Evolutionary conservation across 2,329 filamentous ascomycete species (phyloP).

Genomic region (Xylaria sp.): DNA sequence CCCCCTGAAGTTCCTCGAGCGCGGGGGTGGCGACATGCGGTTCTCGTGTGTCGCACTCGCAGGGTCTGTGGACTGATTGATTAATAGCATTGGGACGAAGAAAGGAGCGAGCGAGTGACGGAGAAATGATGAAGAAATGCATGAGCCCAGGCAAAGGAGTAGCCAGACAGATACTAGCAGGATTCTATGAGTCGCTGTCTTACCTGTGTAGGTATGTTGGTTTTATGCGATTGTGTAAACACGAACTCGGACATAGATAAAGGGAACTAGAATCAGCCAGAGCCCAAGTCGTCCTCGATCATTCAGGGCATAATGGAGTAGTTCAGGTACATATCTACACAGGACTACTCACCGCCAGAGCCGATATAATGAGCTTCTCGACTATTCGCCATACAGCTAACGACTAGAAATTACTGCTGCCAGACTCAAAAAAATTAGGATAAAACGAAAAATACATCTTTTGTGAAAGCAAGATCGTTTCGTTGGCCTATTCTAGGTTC

Average conservation of each 20-base stretch:
- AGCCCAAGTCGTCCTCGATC: not conserved
- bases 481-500: slow-evolving; percentile 5
- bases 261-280: not conserved
- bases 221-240: not conserved
- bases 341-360: not conserved
- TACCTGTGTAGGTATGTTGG: not conserved
- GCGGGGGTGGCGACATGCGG: slow-evolving; percentile 61
- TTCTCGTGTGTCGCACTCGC: slow-evolving; percentile 65
- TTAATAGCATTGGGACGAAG: not conserved
- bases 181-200: not conserved
- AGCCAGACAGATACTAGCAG: too few relatives aligned
- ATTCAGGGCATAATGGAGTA: not conserved
- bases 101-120: not conserved
- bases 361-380: not conserved
- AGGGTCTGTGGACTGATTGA: slow-evolving; percentile 52
- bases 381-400: not conserved
- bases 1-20: slow-evolving; percentile 60
- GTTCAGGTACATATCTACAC: not conserved
- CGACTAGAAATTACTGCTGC: not conserved
- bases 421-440: not conserved
- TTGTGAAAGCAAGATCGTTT: not conserved
- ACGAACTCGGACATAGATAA: not conserved
- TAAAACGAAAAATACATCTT: not conserved
- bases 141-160: too few relatives aligned
- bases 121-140: too few relatives aligned